Evolutionary conservation across 2,329 filamentous ascomycete genomes (phyloP).

Genomic region (Neonectria neomacrospora): DNA sequence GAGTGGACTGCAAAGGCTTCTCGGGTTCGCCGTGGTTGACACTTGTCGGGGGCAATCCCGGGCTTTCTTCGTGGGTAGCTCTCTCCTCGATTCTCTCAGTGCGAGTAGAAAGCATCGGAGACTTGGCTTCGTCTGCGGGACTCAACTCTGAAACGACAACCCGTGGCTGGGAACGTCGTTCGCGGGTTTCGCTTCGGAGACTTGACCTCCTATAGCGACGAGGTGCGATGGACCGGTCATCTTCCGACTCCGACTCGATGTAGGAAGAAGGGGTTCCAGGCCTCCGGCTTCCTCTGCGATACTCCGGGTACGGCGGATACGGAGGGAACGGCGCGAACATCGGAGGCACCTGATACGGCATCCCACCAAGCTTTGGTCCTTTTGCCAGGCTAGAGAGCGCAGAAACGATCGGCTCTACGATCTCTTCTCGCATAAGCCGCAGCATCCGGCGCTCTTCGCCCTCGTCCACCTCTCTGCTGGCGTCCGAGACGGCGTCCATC

Average conservation of each 20-base stretch:
- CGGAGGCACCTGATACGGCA: not conserved
- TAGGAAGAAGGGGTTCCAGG: not conserved
- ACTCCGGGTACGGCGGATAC: not conserved
- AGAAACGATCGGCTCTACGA: not conserved
- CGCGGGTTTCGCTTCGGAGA: not conserved
- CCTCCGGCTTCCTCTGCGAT: not conserved
- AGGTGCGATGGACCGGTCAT: not conserved
- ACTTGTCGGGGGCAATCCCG: not conserved
- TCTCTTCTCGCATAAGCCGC: not conserved
- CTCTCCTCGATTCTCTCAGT: not conserved
- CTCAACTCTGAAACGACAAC: not conserved
- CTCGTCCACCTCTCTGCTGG: not conserved
- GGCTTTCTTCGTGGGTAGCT: not conserved
- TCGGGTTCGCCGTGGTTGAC: not conserved
- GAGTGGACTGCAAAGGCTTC: no score
- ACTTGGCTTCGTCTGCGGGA: not conserved
- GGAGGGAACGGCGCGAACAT: not conserved
- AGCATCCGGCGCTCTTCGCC: not conserved
- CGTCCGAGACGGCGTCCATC: not conserved
- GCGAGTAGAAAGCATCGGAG: not conserved
- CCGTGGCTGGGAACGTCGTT: not conserved
- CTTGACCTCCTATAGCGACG: not conserved
- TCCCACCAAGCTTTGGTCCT: not conserved
- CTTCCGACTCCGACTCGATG: not conserved
- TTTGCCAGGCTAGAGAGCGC: not conserved